These are phyloP conservation scores for Pugionium dolabratum DNA, from an alignment of 345 rosid genomes.

Conservation along the genomic window DNA sequence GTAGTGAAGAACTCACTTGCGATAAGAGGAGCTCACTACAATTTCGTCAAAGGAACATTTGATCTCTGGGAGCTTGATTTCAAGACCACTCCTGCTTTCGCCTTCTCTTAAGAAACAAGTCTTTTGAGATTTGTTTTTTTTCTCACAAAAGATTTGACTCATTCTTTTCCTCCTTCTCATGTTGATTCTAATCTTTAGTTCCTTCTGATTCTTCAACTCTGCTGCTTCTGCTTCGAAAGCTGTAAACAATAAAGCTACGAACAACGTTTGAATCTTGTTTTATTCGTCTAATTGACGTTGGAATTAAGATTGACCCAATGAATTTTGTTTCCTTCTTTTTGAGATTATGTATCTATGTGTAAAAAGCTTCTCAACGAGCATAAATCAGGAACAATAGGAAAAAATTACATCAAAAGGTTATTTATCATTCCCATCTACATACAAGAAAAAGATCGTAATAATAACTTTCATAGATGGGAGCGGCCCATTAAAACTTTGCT, in stretches of 20 bases:
- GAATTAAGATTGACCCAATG: background rate
- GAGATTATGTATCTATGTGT: background rate
- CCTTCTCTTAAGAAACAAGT: constrained; percentile 30
- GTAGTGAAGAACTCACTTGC: constrained; percentile 51
- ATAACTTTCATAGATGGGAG: no score
- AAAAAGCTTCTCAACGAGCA: background rate
- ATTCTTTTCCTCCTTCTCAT: constrained; percentile 11
- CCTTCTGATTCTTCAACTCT: constrained; percentile 18
- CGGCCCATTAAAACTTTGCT: no score
- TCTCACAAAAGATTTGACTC: constrained; percentile 25
- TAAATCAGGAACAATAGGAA: no score
- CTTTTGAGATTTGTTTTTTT: constrained; percentile 23
- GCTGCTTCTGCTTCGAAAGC: constrained; percentile 25
- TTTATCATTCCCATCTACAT: no score
- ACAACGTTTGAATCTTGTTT: constrained; percentile 7
- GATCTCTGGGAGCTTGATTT: constrained; percentile 79
- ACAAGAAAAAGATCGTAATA: no score
- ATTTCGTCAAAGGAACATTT: constrained; percentile 64
- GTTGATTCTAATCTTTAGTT: constrained; percentile 30
- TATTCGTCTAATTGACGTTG: constrained; percentile 7
- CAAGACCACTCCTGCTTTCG: constrained; percentile 45
- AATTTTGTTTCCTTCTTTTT: background rate
- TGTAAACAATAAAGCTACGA: constrained; percentile 32
- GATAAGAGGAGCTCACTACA: constrained; percentile 72
- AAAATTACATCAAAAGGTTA: no score